Base-by-base conservation (phyloP, 2,329 filamentous ascomycete species). In the Colletotrichum orbiculare region DNA sequence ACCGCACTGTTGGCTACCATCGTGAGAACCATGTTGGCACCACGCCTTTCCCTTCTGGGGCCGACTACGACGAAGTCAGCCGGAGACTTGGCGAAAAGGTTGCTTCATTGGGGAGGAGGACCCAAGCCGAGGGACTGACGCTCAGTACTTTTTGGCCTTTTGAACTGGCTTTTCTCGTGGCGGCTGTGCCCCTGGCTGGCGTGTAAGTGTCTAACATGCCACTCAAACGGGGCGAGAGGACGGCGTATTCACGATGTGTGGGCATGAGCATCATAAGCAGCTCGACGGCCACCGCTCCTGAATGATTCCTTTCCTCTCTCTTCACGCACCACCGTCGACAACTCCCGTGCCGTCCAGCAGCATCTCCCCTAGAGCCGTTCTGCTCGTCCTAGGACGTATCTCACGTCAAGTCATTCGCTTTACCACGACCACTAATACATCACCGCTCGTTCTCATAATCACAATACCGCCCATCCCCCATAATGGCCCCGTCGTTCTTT, bases 301-400 rank as follows among this genome's bases (percentile, higher is more conserved):
- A 25, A 9, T 8, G 13, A 6, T 9, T 6, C 17, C 41, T 33
- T 41, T 17, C 43, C 42, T 15, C 47, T 34, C 17, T 50, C 46
- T n/a, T 50, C 48, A 64, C 64, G 49, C 64, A 55, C 39, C 50
- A 59, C 50, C 46, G 25, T 49, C 34, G 54, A 53, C 55, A 56
- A 64, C 58, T 15, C 45, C 49, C 13, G 43, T 64, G 57, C 46
- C 54, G 60, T 64, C 60, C 54, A 63, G 53, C 64, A 68, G 43
- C 37, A 50, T 35, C 25, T 17, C 10, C 17, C 41, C 56, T 11
- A 71, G 73, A 76, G 71, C 73, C 70, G 54, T 54, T 52, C 71
- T 73, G 76, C 76, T 79, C 75, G 72, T 76, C 73, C 74, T 73
- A 71, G 75, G 81, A 80, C 80, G 80, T 81, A 77, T 75, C 71